Conservation (phyloP, 179 eudicot species). For the Camellia oleifera region DNA sequence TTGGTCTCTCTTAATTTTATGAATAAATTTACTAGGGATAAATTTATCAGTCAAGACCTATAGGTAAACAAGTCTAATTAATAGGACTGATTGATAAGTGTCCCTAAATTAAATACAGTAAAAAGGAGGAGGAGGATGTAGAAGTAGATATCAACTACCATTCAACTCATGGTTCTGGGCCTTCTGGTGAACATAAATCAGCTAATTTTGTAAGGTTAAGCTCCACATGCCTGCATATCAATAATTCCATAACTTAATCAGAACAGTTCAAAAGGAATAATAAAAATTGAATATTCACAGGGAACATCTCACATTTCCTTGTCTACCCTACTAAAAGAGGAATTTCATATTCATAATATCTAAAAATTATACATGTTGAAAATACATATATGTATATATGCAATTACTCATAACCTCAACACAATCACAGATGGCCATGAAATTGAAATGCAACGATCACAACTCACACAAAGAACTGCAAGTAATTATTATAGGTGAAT, state of each 20-base stretch:
- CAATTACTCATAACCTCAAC: not conserved
- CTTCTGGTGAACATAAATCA: not conserved
- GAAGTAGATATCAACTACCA: constrained; percentile 5
- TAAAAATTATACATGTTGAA: not conserved
- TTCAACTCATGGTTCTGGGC: not conserved
- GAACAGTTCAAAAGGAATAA: too few relatives aligned
- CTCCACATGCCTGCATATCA: not conserved
- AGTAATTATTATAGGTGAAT: too few relatives aligned
- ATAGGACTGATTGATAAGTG: too few relatives aligned
- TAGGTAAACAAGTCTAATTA: too few relatives aligned
- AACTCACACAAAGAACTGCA: not conserved
- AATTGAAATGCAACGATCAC: not conserved
- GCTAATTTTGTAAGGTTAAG: not conserved
- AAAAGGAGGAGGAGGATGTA: not conserved
- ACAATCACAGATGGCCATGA: too few relatives aligned
- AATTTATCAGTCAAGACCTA: too few relatives aligned
- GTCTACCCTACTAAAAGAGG: not conserved
- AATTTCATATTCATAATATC: not conserved
- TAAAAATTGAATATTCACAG: not conserved
- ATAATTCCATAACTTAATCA: too few relatives aligned
- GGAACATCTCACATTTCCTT: not conserved
- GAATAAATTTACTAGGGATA: too few relatives aligned
- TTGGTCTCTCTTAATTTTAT: too few relatives aligned
- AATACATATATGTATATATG: not conserved
- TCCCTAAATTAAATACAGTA: too few relatives aligned